Base-by-base conservation (phyloP, 352 stramenopile genomes). In the Globisporangium cederbergense region DNA sequence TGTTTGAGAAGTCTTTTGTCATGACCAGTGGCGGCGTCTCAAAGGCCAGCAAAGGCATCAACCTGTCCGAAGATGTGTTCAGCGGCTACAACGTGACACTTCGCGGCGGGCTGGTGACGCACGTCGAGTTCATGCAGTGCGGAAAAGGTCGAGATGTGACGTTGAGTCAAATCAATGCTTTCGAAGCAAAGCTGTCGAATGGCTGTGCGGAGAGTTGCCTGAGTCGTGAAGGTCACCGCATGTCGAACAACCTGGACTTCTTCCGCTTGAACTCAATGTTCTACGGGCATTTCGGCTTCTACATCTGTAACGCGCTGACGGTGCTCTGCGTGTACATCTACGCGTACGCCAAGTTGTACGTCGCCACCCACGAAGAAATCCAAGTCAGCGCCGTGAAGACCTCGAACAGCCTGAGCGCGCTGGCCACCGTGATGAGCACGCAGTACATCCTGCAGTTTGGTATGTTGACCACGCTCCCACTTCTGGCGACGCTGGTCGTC, bases 31-130 rank as follows among this genome's bases (percentile, higher is more conserved):
- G 88, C 36, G 88, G 88, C 42, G 78, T 96, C 8, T 93, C 88
- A 3, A 96, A 96, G 67, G 86, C 88, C 2, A 93, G 81, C 65
- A 93, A 94, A 67, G 88, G 88, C 20, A 93, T 96, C 70, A 95
- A 96, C 54, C 49, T 96, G 63, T 95, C 86, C 28, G 88, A 96
- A 72, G 88, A 96, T 75, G 85, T 96, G n/a, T 96, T 96, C 53
- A 91, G 82, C 60, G 88, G 88, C 28, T 96, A 93, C 69, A 93
- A 93, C 36, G 82, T 90, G 28, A 91, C 84, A 4, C 72, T 96
- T 40, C 84, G 88, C 10, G 88, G 88, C 4, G 88, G 88, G 1
- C 66, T 91, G 32, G 84, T 95, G 45, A 91, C 83, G 0, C 88
- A 96, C 55, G 76, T 93, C 13, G 88, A 96, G 70, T 95, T 94